Conservation (phyloP, 2,329 filamentous ascomycete species). For the Paraphoma chrysanthemicola region DNA sequence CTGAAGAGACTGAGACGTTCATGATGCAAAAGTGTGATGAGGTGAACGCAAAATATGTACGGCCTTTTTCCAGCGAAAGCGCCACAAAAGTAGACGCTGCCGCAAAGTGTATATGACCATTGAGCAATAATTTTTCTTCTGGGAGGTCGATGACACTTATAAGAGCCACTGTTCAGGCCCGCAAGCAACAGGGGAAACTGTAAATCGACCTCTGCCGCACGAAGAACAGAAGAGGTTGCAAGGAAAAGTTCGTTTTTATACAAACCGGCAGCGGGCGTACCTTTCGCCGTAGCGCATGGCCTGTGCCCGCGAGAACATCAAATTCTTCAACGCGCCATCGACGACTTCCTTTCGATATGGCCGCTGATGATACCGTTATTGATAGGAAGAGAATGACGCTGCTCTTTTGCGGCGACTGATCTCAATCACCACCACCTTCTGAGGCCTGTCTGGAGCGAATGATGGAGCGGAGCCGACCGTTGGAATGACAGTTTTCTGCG, state of each 20-base stretch:
- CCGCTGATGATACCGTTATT: slow-evolving; percentile 46
- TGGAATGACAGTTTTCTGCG: slow-evolving; percentile 11
- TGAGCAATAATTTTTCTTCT: slow-evolving; percentile 77
- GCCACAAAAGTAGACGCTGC: slow-evolving; percentile 41
- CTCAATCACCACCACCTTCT: slow-evolving; percentile 23
- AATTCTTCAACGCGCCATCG: slow-evolving; percentile 4
- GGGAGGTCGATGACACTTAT: slow-evolving; percentile 80
- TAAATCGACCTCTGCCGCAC: slow-evolving; percentile 78
- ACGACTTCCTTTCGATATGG: slow-evolving; percentile 26
- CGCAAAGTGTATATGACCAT: slow-evolving; percentile 52
- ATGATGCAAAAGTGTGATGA: not conserved
- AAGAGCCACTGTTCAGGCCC: slow-evolving; percentile 57
- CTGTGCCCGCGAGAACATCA: not conserved
- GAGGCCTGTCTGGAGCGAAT: slow-evolving; percentile 18
- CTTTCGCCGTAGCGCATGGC: slow-evolving; percentile 8
- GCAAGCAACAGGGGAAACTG: slow-evolving; percentile 81
- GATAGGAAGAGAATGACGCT: slow-evolving; percentile 52
- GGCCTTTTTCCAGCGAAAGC: slow-evolving; percentile 56
- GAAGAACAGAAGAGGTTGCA: slow-evolving; percentile 64
- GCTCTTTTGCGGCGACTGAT: slow-evolving; percentile 23
- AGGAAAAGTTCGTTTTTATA: slow-evolving; percentile 31
- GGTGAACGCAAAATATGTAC: slow-evolving; percentile 54
- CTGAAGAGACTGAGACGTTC: too few relatives aligned
- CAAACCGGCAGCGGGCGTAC: slow-evolving; percentile 2
- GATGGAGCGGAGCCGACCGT: slow-evolving; percentile 6